Conservation (phyloP, 2,329 filamentous ascomycete genomes). For the Onygenales sp. region DNA sequence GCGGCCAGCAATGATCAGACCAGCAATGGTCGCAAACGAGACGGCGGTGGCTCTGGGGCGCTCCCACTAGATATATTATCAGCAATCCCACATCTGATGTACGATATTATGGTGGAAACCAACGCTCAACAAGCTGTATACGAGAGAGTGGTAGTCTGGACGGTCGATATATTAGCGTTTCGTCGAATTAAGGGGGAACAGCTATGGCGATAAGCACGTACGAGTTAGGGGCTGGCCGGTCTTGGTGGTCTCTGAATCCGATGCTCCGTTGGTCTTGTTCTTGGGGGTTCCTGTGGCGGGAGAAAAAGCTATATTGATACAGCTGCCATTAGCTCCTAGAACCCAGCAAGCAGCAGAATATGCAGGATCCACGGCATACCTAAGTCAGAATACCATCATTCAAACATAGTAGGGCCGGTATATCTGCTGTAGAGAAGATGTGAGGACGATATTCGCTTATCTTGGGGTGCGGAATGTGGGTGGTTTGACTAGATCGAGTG, state of each 20-base stretch:
- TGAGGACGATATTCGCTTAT: neutral
- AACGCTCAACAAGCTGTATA: constrained; percentile 56
- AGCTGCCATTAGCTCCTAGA: neutral
- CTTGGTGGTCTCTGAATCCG: constrained; percentile 43
- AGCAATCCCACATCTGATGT: too few relatives aligned
- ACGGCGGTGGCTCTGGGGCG: constrained; percentile 55
- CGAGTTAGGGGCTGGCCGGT: constrained; percentile 55
- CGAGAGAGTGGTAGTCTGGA: constrained; percentile 56
- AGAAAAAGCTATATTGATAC: neutral
- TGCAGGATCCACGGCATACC: neutral
- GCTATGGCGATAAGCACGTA: constrained; percentile 23
- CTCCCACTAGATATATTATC: constrained; percentile 42
- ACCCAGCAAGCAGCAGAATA: neutral
- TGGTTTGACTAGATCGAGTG: neutral
- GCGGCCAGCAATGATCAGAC: constrained; percentile 53
- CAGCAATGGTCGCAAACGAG: constrained; percentile 46
- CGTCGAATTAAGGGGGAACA: neutral
- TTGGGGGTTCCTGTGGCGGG: neutral
- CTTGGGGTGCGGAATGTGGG: neutral
- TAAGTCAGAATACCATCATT: constrained; percentile 2
- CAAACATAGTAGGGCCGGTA: neutral
- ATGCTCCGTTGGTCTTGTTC: constrained; percentile 29
- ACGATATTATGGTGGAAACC: constrained; percentile 16
- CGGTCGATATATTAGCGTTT: neutral
- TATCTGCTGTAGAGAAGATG: neutral